Evolutionary conservation across 2,329 filamentous ascomycete genomes (phyloP).

Genomic region (Beauveria rudraprayagi): DNA sequence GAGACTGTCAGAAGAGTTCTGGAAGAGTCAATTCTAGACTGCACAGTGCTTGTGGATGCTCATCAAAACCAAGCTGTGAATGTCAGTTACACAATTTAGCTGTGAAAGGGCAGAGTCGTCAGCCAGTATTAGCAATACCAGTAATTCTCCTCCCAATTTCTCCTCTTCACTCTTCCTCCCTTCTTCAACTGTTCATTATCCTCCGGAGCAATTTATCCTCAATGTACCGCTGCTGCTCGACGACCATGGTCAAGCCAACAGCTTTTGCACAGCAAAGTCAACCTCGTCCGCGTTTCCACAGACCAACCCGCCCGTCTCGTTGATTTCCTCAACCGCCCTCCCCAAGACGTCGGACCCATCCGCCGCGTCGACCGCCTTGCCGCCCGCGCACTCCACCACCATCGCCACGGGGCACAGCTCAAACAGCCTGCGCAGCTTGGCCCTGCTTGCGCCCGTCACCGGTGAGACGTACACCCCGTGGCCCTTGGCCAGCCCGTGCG

Average conservation of each 20-base stretch:
- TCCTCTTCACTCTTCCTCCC: no score
- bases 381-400: conserved; percentile 52
- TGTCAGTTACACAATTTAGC: no score
- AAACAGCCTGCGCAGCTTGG: conserved; percentile 52
- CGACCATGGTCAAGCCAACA: conserved; percentile 8
- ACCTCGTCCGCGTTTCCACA: conserved; percentile 45
- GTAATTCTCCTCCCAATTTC: not conserved
- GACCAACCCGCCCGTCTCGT: conserved; percentile 42
- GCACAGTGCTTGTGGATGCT: no score
- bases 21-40: no score
- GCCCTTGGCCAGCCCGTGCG: conserved; percentile 51
- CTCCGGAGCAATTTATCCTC: no score
- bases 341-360: conserved; percentile 35
- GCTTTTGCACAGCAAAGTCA: conserved; percentile 22
- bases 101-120: no score
- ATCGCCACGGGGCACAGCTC: conserved; percentile 54
- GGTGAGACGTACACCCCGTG: conserved; percentile 55
- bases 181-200: not conserved
- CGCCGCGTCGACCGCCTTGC: conserved; percentile 42
- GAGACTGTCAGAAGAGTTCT: no score
- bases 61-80: no score
- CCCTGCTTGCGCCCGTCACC: conserved; percentile 40
- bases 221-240: no score
- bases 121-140: no score
- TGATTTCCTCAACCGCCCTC: conserved; percentile 29